Percentiles rank a stretch among this genome's conserved stretches.
Evolutionary conservation across 176 grass and related monocot genomes (phyloP).

Genomic region (Saccharum officinarum): DNA sequence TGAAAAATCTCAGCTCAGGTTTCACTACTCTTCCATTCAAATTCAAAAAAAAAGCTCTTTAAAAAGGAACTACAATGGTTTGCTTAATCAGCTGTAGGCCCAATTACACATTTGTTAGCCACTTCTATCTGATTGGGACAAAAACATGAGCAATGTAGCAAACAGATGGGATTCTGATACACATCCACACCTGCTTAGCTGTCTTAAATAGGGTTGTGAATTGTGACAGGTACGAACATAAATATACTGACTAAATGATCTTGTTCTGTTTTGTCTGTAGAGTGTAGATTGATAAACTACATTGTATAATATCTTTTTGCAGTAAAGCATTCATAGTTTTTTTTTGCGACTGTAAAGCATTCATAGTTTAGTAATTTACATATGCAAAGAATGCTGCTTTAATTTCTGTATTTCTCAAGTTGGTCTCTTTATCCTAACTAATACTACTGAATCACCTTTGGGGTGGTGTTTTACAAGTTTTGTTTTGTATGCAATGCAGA

Average conservation of each 20-base stretch:
- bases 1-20: constrained; percentile 4
- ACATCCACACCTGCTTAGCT: neutral
- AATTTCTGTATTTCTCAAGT: constrained; percentile 22
- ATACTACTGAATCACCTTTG: neutral
- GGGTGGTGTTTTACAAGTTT: neutral
- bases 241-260: neutral
- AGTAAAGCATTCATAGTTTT: neutral
- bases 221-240: neutral
- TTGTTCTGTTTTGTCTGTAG: neutral
- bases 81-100: neutral
- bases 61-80: neutral
- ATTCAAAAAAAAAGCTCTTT: neutral
- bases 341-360: neutral
- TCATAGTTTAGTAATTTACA: constrained; percentile 20
- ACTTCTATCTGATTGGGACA: constrained; percentile 1
- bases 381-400: neutral
- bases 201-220: neutral
- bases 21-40: neutral
- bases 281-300: neutral
- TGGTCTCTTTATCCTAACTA: constrained; percentile 4
- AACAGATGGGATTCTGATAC: neutral
- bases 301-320: constrained; percentile 3
- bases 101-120: neutral
- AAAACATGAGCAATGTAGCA: neutral
- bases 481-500: constrained; percentile 54